Evolutionary conservation across 2,329 filamentous ascomycete genomes (phyloP), one percentile per base, ranked within the genome.

Genomic region (Balansia obtecta): DNA sequence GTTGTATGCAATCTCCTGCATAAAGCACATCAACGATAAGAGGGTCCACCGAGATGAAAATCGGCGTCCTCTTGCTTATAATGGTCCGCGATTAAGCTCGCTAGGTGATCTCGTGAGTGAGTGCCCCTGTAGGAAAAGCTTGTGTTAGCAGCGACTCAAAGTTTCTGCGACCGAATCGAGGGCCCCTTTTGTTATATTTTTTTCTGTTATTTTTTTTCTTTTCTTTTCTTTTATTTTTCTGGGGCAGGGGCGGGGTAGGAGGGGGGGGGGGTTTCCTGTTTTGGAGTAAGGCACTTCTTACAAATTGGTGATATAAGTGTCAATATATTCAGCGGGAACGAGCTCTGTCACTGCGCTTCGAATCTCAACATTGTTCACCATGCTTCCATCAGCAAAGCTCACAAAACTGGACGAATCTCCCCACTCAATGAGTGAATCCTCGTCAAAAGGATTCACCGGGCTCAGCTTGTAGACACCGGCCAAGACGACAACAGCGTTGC

Each of bases 401-500:
- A 93, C 79, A 51, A 88, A 83, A 56, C 79, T 84, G 49, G 84
- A 82, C 1, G 89, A 81, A 63, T 90, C 83, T 15, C 88, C 91
- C 70, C 88, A 88, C 68, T 96, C 91, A 52, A 95, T 86, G 53
- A 95, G 71, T 4, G 82, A 80, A 55, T 88, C 85, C 49, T 86
- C 83, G 60, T 93, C 83, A 60, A 89, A 90, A 1, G 89, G 86
- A 60, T 89, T 91, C 52, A 94, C 83, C 0, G 93, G 90, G 58
- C 88, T 94, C 50, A 98, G 79, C 68, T 95, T 95, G 73, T 96
- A 97, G 18, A 97, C 84, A 33, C 89, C 91, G 48, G 85, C 86
- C 42, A 98, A 79, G 3, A 94, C 88, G 22, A 97, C 83, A 16
- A 98, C 90, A 0, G 89, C 86, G 22, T 85, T 88, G 56, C 84